These are phyloP conservation scores for Histomonas meleagridis DNA, from an alignment of 208 protist genomes.

Conservation along the genomic window DNA sequence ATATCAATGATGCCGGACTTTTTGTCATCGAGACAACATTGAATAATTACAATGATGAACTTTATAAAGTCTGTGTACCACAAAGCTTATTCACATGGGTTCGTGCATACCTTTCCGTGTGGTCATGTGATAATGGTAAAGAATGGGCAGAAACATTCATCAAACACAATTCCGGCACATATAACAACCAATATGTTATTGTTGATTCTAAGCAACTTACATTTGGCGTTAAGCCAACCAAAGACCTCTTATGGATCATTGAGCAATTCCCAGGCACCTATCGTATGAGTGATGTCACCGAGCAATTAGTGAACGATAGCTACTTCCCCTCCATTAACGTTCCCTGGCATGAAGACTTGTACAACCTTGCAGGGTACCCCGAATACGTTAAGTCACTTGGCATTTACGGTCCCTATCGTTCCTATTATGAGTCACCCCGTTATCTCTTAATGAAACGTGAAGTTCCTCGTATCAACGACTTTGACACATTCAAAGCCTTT, in stretches of 20 bases:
- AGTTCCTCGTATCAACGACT: background rate
- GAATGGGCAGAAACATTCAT: constrained; percentile 3
- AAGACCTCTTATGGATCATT: constrained; percentile 21
- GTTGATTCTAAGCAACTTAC: background rate
- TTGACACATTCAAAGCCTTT: background rate
- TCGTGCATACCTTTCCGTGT: background rate
- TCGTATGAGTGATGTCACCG: background rate
- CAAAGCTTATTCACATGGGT: constrained; percentile 19
- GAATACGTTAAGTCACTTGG: background rate
- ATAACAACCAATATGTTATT: constrained; percentile 36
- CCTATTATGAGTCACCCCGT: background rate
- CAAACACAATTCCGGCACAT: constrained; percentile 26
- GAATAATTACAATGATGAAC: constrained; percentile 51
- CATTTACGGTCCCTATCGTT: background rate
- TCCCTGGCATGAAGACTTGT: constrained; percentile 3
- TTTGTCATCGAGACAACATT: constrained; percentile 62
- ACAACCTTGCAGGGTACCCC: constrained; percentile 22
- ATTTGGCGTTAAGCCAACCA: background rate
- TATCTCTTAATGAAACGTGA: background rate
- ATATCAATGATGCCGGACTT: constrained; percentile 59
- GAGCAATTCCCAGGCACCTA: constrained; percentile 30
- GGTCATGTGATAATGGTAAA: background rate
- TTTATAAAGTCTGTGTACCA: constrained; percentile 44
- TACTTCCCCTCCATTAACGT: constrained; percentile 26
- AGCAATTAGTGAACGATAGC: background rate